A percentile compares a stretch with the other conserved stretches of the same genome.
Evolutionary conservation across 2,329 filamentous ascomycete species (phyloP).

Genomic region (Fusarium concolor): DNA sequence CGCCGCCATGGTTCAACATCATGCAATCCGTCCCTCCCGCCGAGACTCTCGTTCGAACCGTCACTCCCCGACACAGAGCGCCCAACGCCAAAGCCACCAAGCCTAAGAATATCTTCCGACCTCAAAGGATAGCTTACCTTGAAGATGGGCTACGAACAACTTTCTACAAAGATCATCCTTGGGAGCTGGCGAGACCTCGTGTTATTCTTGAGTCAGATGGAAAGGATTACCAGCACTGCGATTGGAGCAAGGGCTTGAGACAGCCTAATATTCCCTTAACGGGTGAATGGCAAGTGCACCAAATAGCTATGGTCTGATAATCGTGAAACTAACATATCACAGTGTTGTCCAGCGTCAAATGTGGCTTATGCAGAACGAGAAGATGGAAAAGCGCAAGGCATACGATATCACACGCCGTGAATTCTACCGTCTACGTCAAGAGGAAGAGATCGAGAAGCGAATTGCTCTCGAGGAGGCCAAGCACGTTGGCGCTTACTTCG

Average conservation of each 20-base stretch:
- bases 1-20: slow-evolving; percentile 63
- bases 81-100: slow-evolving; percentile 59
- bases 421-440: slow-evolving; percentile 87
- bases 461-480: slow-evolving; percentile 89
- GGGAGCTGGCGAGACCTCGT: slow-evolving; percentile 92
- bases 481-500: slow-evolving; percentile 89
- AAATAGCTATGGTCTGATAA: neutral
- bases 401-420: slow-evolving; percentile 91
- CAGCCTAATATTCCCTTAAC: slow-evolving; percentile 82
- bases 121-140: slow-evolving; percentile 79
- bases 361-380: slow-evolving; percentile 78
- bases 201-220: slow-evolving; percentile 88
- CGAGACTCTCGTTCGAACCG: slow-evolving; percentile 67
- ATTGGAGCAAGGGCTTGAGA: slow-evolving; percentile 81
- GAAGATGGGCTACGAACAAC: slow-evolving; percentile 84
- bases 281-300: slow-evolving; percentile 64
- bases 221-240: slow-evolving; percentile 77
- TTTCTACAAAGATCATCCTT: slow-evolving; percentile 95
- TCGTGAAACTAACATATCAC: slow-evolving; percentile 35
- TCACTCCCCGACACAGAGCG: slow-evolving; percentile 60
- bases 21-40: slow-evolving; percentile 67
- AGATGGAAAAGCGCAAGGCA: slow-evolving; percentile 72
- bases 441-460: slow-evolving; percentile 83
- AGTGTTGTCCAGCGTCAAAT: slow-evolving; percentile 94
- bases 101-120: slow-evolving; percentile 82